Evolutionary conservation across 768 basidiomycete species (phyloP).

Genomic region (Trametes punicea): DNA sequence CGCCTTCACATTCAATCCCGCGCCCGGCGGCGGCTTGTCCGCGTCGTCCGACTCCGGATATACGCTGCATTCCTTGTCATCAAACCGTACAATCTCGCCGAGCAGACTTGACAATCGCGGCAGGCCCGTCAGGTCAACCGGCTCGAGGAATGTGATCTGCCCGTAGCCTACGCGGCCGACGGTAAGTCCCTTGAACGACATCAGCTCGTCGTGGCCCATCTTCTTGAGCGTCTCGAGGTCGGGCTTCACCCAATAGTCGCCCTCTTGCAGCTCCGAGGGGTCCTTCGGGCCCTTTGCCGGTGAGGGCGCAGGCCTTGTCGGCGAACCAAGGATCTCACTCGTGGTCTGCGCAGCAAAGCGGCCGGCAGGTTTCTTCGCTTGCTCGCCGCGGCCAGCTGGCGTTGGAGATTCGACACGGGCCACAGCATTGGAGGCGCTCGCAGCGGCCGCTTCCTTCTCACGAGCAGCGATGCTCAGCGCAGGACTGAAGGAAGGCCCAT

Average conservation of each 20-base stretch:
- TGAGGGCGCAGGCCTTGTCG: constrained; percentile 23
- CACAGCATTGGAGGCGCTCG: constrained; percentile 31
- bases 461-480: constrained; percentile 71
- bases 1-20: constrained; percentile 88
- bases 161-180: constrained; percentile 94
- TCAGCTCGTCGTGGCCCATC: constrained; percentile 69
- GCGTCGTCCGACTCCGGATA: constrained; percentile 88
- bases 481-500: constrained; percentile 70
- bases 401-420: constrained; percentile 22
- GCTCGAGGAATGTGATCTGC: constrained; percentile 74
- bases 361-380: constrained; percentile 37
- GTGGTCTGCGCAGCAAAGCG: constrained; percentile 40
- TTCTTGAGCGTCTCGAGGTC: constrained; percentile 68
- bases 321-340: constrained; percentile 20
- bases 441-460: constrained; percentile 58
- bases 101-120: constrained; percentile 76
- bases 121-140: constrained; percentile 83
- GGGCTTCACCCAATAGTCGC: constrained; percentile 91
- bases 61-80: constrained; percentile 88
- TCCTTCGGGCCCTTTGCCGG: constrained; percentile 29
- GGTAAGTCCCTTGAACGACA: constrained; percentile 68
- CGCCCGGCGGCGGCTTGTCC: constrained; percentile 78
- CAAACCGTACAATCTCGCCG: constrained; percentile 85
- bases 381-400: constrained; percentile 15
- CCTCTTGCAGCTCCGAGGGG: constrained; percentile 58